phyloP scores from a whole-genome alignment of 495 filamentous ascomycete species.

The Trichoderma erinaceum region DNA sequence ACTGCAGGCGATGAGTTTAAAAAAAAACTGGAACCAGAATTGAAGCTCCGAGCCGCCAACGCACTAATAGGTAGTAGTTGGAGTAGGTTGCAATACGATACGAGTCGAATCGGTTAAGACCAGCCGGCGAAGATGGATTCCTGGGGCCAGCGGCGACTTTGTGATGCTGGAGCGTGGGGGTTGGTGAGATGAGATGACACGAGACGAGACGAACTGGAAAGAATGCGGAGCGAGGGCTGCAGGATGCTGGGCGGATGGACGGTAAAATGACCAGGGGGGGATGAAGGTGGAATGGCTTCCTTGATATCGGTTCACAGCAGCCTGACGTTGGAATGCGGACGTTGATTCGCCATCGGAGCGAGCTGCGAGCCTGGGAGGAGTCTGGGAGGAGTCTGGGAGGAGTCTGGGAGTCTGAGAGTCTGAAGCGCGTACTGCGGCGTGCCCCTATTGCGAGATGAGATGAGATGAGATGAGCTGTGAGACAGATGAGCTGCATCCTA shows the following conservation, averaged over 20 bases:
- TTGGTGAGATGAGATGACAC: background rate
- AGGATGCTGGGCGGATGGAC: background rate
- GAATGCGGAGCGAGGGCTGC: background rate
- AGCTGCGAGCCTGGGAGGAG: too few relatives aligned
- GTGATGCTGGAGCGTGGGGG: background rate
- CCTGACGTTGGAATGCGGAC: conserved; percentile 1
- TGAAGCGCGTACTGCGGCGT: too few relatives aligned
- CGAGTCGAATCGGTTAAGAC: background rate
- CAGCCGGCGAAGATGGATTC: background rate
- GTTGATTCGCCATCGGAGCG: background rate
- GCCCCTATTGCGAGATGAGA: background rate
- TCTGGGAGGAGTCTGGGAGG: too few relatives aligned
- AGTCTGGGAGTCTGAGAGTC: too few relatives aligned
- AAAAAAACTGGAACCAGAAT: background rate
- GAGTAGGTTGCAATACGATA: background rate
- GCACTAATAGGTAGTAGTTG: background rate
- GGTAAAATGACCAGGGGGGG: too few relatives aligned
- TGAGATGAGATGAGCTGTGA: background rate
- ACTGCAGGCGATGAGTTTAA: background rate
- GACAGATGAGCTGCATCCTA: background rate
- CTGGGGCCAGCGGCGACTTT: background rate
- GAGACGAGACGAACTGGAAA: background rate
- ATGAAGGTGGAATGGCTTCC: too few relatives aligned
- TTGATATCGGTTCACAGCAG: background rate
- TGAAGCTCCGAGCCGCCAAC: background rate